phyloP scores from a whole-genome alignment of 1,284 basidiomycete species.

The Puccinia triticina region DNA sequence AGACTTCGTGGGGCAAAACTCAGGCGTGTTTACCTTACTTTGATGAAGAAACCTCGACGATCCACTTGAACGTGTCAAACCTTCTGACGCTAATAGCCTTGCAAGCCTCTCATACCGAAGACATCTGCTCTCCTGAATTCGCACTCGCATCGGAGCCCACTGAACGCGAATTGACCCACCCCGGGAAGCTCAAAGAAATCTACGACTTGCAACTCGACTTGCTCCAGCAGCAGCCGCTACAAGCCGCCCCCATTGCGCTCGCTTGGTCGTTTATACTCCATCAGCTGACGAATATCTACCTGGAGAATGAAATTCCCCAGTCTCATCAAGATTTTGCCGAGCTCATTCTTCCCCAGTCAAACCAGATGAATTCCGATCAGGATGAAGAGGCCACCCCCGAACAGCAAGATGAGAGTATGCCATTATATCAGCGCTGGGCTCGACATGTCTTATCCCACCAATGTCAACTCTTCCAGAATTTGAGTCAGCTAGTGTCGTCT shows the following conservation, averaged over 20 bases:
- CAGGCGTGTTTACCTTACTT: slow-evolving; percentile 45
- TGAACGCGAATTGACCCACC: slow-evolving; percentile 29
- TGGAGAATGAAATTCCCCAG: slow-evolving; percentile 34
- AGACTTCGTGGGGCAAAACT: slow-evolving; percentile 46
- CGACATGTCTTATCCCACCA: slow-evolving; percentile 39
- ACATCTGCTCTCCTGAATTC: slow-evolving; percentile 40
- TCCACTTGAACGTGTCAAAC: slow-evolving; percentile 37
- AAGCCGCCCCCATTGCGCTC: slow-evolving; percentile 40
- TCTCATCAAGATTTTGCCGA: slow-evolving; percentile 45
- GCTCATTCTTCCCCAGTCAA: slow-evolving; percentile 26
- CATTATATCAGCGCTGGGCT: slow-evolving; percentile 46
- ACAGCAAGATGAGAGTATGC: slow-evolving; percentile 31
- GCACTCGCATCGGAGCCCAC: not conserved
- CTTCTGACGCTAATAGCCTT: slow-evolving; percentile 46
- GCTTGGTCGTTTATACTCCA: slow-evolving; percentile 49
- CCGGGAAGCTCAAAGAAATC: slow-evolving; percentile 39
- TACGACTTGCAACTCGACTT: slow-evolving; percentile 47
- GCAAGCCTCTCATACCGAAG: slow-evolving; percentile 46
- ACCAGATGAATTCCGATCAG: slow-evolving; percentile 14
- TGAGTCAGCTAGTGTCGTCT: slow-evolving; percentile 33
- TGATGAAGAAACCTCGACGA: slow-evolving; percentile 44
- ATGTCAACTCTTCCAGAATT: slow-evolving; percentile 45
- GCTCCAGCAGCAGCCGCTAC: slow-evolving; percentile 33
- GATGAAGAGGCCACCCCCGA: slow-evolving; percentile 33
- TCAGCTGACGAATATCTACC: slow-evolving; percentile 38